These are phyloP conservation scores for Arctium minus DNA, from an alignment of 129 eudicot genomes.

Conservation along the genomic window DNA sequence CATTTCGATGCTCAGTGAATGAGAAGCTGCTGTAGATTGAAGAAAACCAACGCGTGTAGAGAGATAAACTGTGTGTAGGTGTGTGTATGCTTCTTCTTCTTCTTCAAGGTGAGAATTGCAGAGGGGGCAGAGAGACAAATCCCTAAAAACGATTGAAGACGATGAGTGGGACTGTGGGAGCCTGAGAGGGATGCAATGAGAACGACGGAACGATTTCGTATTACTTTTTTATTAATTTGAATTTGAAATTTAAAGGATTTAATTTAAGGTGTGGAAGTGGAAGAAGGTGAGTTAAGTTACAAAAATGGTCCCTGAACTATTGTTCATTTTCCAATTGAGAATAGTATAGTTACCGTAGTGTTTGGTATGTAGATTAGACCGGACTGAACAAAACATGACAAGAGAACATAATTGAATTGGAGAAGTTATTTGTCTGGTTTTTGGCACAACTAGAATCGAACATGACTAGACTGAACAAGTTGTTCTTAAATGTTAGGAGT, in stretches of 20 bases:
- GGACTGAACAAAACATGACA: too few relatives aligned
- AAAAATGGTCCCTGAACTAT: neutral
- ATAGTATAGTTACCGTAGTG: neutral
- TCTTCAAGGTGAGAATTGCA: neutral
- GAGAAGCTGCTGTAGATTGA: slow-evolving; percentile 11
- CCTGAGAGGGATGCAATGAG: slow-evolving; percentile 1
- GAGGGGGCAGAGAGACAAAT: neutral
- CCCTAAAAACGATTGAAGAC: neutral
- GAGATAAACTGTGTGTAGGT: slow-evolving; percentile 20
- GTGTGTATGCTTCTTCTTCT: neutral
- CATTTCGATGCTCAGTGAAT: neutral
- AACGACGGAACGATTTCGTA: neutral
- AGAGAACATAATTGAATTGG: too few relatives aligned
- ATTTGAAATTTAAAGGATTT: neutral
- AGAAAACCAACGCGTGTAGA: slow-evolving; percentile 26
- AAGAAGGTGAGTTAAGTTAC: neutral
- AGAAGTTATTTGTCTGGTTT: too few relatives aligned
- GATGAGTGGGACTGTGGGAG: neutral
- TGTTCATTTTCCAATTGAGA: neutral
- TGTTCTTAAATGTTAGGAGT: too few relatives aligned
- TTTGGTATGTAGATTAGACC: too few relatives aligned
- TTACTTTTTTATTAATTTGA: neutral
- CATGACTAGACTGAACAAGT: too few relatives aligned
- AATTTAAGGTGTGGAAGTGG: neutral
- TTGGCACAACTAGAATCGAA: too few relatives aligned